A percentile compares a stretch with the other conserved stretches of the same genome.
Evolutionary conservation across 1,284 basidiomycete species (phyloP).

Genomic region (Rhodotorula mucilaginosa): DNA sequence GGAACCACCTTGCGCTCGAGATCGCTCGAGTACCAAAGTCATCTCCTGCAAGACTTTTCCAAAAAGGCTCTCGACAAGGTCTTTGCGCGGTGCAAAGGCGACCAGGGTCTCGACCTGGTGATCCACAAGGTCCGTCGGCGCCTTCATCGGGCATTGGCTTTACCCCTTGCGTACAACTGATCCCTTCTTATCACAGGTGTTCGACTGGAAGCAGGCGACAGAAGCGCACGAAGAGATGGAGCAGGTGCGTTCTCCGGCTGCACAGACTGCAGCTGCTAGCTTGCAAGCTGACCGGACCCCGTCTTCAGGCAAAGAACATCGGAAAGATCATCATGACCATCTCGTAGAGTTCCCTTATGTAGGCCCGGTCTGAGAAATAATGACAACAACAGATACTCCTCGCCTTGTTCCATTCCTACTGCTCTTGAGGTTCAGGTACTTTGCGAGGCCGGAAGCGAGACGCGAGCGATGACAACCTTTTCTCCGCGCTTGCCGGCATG

Average conservation of each 20-base stretch:
- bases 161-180: background rate
- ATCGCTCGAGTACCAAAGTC: conserved; percentile 72
- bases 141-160: background rate
- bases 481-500: conserved; percentile 34
- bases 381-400: background rate
- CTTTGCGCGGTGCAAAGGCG: conserved; percentile 47
- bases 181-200: conserved; percentile 56
- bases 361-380: background rate
- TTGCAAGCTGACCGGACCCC: background rate
- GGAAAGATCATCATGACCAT: conserved; percentile 35
- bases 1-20: conserved; percentile 79
- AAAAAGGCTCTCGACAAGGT: conserved; percentile 61
- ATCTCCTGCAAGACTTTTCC: conserved; percentile 68
- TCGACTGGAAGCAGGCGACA: conserved; percentile 76
- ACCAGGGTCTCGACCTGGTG: conserved; percentile 66
- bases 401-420: too few species aligned
- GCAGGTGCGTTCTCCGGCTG: conserved; percentile 44
- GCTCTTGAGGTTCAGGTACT: background rate
- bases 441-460: background rate
- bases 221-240: conserved; percentile 85
- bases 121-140: conserved; percentile 64
- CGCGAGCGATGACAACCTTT: conserved; percentile 5
- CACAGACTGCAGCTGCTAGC: background rate
- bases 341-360: background rate
- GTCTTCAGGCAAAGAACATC: conserved; percentile 60